Evolutionary conservation across 257 asterid species (phyloP).

Genomic region (Capsicum baccatum): DNA sequence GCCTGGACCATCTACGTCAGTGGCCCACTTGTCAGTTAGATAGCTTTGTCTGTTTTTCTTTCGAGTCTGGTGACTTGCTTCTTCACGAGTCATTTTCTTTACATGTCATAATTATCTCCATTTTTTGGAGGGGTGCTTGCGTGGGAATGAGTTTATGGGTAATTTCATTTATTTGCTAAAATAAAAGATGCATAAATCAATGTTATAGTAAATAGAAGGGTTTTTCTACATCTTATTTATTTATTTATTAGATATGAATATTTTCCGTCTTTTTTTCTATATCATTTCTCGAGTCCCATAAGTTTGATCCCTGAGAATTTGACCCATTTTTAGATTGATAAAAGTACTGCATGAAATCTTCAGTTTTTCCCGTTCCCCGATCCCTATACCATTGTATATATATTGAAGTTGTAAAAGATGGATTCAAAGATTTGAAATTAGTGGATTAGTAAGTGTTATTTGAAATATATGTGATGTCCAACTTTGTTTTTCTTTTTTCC

Average conservation of each 20-base stretch:
- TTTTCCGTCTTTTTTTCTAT: no score
- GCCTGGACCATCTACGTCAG: slow-evolving; percentile 45
- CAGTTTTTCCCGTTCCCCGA: no score
- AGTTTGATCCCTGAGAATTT: no score
- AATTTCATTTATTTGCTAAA: not conserved
- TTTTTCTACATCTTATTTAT: no score
- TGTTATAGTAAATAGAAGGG: not conserved
- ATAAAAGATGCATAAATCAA: no score
- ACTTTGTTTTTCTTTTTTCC: no score
- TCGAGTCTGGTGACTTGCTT: slow-evolving; percentile 30
- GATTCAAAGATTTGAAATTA: not conserved
- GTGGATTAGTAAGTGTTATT: not conserved
- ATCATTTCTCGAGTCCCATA: no score
- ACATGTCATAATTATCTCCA: slow-evolving; percentile 19
- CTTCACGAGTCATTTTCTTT: slow-evolving; percentile 18
- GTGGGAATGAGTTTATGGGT: slow-evolving; percentile 4
- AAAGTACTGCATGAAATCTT: no score
- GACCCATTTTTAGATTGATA: no score
- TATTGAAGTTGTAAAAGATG: not conserved
- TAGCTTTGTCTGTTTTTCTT: slow-evolving; percentile 51
- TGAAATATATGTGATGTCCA: no score
- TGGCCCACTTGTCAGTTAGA: slow-evolving; percentile 66
- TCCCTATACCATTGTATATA: not conserved
- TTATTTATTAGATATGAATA: no score
- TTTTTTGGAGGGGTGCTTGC: not conserved